Percentiles rank a stretch among this genome's conserved stretches.
Evolutionary conservation across 345 rosid species (phyloP).

Genomic region (Populus simonii): DNA sequence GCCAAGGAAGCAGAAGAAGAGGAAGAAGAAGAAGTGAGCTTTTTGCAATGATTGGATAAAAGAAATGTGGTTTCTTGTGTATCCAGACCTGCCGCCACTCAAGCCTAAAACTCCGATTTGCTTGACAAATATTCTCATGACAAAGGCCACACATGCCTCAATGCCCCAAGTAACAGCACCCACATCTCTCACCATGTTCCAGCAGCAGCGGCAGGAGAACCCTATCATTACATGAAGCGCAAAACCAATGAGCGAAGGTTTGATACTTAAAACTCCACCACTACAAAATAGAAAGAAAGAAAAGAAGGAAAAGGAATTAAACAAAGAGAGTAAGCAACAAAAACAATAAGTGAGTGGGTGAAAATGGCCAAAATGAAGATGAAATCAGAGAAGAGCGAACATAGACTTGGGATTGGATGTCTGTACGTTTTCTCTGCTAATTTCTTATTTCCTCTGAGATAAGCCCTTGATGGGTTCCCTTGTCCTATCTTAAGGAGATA

Average conservation of each 20-base stretch:
- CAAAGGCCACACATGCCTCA: neutral
- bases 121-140: neutral
- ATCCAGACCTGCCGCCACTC: neutral
- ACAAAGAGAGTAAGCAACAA: neutral
- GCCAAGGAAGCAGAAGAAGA: slow-evolving; percentile 12
- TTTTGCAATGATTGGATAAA: slow-evolving; percentile 2
- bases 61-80: slow-evolving; percentile 7
- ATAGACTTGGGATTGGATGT: neutral
- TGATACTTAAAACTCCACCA: neutral
- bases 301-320: neutral
- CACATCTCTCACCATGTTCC: slow-evolving; percentile 6
- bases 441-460: neutral
- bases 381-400: neutral
- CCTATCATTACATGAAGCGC: neutral
- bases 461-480: neutral
- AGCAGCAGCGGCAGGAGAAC: neutral
- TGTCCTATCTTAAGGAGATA: slow-evolving; percentile 7
- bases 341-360: neutral
- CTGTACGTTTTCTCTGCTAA: neutral
- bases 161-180: slow-evolving; percentile 3
- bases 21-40: slow-evolving; percentile 12
- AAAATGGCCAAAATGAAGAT: neutral
- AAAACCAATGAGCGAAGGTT: neutral
- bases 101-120: slow-evolving; percentile 7
- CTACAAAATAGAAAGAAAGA: neutral